Percentiles rank a stretch among this genome's conserved stretches.
Evolutionary conservation across 2,329 filamentous ascomycete genomes (phyloP).

Genomic region (Microcyclospora pomicola): DNA sequence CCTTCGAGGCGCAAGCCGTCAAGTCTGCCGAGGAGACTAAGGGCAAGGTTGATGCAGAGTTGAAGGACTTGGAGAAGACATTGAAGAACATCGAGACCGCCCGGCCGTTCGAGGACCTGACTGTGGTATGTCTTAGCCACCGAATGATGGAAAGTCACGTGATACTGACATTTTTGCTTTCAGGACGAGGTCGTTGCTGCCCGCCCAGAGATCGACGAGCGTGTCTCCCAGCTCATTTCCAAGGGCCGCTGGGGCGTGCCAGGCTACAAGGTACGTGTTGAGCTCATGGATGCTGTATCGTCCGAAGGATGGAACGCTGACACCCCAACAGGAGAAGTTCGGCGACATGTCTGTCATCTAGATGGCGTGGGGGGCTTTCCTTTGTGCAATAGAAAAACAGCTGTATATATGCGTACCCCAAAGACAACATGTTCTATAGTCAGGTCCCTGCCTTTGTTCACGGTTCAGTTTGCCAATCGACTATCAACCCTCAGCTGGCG

Average conservation of each 20-base stretch:
- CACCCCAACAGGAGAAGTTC: conserved; percentile 71
- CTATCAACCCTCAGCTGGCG: too few relatives aligned
- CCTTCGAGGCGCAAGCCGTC: conserved; percentile 91
- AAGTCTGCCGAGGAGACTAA: conserved; percentile 97
- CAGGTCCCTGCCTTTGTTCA: too few relatives aligned
- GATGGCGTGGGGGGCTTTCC: conserved; percentile 25
- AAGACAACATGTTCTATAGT: not conserved
- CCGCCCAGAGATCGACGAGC: conserved; percentile 93
- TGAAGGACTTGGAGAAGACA: conserved; percentile 86
- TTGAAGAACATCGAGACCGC: conserved; percentile 95
- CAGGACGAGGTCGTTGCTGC: conserved; percentile 91
- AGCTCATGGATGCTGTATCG: not conserved
- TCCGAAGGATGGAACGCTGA: not conserved
- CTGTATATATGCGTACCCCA: not conserved
- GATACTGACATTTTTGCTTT: conserved; percentile 13
- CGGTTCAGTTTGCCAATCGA: too few relatives aligned
- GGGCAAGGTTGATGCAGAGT: conserved; percentile 85
- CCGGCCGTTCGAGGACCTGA: conserved; percentile 90
- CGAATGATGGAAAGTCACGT: conserved; percentile 10
- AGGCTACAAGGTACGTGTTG: conserved; percentile 81
- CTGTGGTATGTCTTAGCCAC: conserved; percentile 59
- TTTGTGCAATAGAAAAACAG: not conserved
- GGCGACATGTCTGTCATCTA: conserved; percentile 93
- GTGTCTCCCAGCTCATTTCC: conserved; percentile 84
- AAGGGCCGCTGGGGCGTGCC: conserved; percentile 98